A percentile compares a stretch with the other conserved stretches of the same genome.
Conservation (phyloP, 805 yeast genomes). For the Wickerhamomyces queroliae region DNA sequence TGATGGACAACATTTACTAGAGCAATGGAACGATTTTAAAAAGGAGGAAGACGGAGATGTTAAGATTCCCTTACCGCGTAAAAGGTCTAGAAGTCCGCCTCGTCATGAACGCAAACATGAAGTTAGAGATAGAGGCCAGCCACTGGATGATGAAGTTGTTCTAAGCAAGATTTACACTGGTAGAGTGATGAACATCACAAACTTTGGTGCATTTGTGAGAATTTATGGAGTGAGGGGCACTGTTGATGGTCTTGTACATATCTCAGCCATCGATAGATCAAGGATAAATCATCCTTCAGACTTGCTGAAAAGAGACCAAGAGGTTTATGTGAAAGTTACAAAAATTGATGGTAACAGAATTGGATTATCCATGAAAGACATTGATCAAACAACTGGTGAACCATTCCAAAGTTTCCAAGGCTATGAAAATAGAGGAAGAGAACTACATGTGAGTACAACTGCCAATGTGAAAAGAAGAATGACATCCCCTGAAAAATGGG, state of each 20-base stretch:
- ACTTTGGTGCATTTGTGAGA: conserved; percentile 76
- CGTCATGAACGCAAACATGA: conserved; percentile 6
- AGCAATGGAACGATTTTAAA: conserved; percentile 18
- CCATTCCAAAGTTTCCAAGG: conserved; percentile 6
- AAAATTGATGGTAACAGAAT: conserved; percentile 43
- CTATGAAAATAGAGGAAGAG: conserved; percentile 8
- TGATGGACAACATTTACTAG: conserved; percentile 9
- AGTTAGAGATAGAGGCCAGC: conserved; percentile 10
- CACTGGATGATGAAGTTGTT: conserved; percentile 26
- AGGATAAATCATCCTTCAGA: conserved; percentile 57
- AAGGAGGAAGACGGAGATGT: conserved; percentile 9
- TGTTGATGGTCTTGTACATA: conserved; percentile 67
- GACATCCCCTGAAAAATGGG: conserved; percentile 91
- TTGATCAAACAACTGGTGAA: conserved; percentile 67
- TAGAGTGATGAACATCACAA: conserved; percentile 47
- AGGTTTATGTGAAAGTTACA: conserved; percentile 58
- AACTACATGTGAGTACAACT: conserved; percentile 9
- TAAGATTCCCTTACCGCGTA: conserved; percentile 10
- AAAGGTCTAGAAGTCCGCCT: conserved; percentile 8
- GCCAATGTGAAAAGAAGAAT: conserved; percentile 34
- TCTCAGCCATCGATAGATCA: conserved; percentile 55
- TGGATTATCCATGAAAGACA: conserved; percentile 60
- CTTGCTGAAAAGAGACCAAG: conserved; percentile 47
- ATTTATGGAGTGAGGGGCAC: conserved; percentile 32
- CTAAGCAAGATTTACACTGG: conserved; percentile 55